phyloP scores from a whole-genome alignment of 2,329 filamentous ascomycete genomes.

The Calonectria honghensis region DNA sequence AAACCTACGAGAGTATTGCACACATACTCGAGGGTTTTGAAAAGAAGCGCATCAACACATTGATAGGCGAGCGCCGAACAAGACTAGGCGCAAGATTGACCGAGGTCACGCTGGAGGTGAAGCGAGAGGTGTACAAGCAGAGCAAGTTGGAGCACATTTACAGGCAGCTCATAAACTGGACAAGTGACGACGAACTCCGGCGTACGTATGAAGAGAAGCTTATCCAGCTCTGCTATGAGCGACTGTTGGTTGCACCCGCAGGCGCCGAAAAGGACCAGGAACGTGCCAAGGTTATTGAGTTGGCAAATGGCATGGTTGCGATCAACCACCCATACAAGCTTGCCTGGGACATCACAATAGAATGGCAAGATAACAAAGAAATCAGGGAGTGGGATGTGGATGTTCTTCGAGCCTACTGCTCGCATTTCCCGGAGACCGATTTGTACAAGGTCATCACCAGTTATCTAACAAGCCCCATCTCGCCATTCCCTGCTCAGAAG shows the following conservation, averaged over 20 bases:
- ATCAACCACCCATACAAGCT: slow-evolving; percentile 93
- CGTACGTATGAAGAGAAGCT: slow-evolving; percentile 94
- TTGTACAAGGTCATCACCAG: slow-evolving; percentile 88
- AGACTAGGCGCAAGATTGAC: slow-evolving; percentile 88
- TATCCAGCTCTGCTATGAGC: slow-evolving; percentile 86
- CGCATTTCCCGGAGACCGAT: slow-evolving; percentile 89
- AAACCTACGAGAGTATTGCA: slow-evolving; percentile 88
- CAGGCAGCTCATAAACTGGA: slow-evolving; percentile 91
- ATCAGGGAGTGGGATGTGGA: slow-evolving; percentile 86
- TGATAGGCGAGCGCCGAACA: slow-evolving; percentile 92
- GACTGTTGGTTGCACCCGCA: slow-evolving; percentile 79
- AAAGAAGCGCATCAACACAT: slow-evolving; percentile 89
- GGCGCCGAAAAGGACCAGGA: slow-evolving; percentile 81
- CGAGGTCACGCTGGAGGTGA: slow-evolving; percentile 91
- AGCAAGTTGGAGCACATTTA: slow-evolving; percentile 90
- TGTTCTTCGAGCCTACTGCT: slow-evolving; percentile 86
- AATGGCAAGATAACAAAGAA: slow-evolving; percentile 88
- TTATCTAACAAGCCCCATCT: slow-evolving; percentile 88
- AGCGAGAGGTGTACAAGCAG: slow-evolving; percentile 84
- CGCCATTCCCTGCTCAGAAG: slow-evolving; percentile 79
- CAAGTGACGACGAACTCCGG: slow-evolving; percentile 87
- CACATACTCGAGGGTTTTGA: slow-evolving; percentile 91
- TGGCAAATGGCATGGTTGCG: slow-evolving; percentile 95
- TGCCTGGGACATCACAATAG: slow-evolving; percentile 92
- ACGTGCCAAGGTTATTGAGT: slow-evolving; percentile 81